Base-by-base conservation (phyloP, 2,329 filamentous ascomycete species). In the Alternaria gaisen region DNA sequence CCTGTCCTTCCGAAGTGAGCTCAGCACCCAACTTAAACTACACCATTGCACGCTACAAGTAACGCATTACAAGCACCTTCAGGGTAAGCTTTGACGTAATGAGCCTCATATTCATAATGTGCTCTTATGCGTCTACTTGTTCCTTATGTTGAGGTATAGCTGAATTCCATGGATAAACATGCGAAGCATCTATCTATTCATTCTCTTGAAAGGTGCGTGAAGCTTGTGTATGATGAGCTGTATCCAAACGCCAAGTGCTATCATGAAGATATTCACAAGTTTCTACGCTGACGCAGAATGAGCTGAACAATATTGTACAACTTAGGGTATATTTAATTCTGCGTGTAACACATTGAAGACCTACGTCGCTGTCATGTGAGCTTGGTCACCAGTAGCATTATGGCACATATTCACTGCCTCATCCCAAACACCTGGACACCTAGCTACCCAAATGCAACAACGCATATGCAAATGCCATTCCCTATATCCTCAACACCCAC, bases 401-500 rank as follows among this genome's bases (percentile, higher is more conserved):
- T 12, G 20, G 46, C 36, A 50, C 14, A 50, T 22, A 22, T 42
- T 20, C 4, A 24, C 7, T 18, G 30, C 28, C 46, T 24, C 6
- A 12, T 50, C 32, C 22, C 20, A 24, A 50, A 50, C 30, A 26
- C 46, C 46, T 1, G 22, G 22, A 38, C 56, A 26, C 41, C 40
- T 30, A 50, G 46, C 24, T 38, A 20, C 42, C 56, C 26, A 44
- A 41, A 52, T 53, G 22, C 24, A 56, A 60, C 53, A 56, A 20
- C 54, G 28, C 4, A 28, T 4, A 44, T 56, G 40, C 44, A 32
- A 53, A 52, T 38, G 14, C 18, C 58, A 12, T 14, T 12, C 47
- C 10, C 48, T 46, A 61, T 43, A 71, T 54, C 41, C 69, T 59
- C 53, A 74, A 55, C 11, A 73, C 71, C 76, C 76, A 78, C 48